Base-by-base conservation (phyloP, 2,329 filamentous ascomycete genomes). In the Leptodontidium sp. region DNA sequence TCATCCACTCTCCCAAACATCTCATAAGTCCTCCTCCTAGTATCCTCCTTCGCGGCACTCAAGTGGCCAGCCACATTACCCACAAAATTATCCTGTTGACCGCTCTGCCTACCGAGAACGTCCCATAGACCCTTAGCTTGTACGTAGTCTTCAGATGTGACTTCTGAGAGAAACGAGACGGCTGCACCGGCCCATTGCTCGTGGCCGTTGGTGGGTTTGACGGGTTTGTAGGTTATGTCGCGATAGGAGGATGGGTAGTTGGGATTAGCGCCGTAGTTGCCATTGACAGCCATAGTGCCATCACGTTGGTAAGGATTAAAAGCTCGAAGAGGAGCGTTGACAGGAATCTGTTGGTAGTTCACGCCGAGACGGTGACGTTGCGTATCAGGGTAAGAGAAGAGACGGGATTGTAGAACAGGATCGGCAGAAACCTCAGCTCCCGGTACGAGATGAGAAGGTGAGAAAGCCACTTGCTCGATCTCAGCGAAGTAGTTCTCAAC, bases 401-500 rank as follows among this genome's bases (percentile, higher is more conserved):
- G 84, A 64, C 89, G 87, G 35, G 86, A 86, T 77, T 92, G 89
- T 1, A 92, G 81, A 32, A 92, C 87, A 0, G 90, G 90, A 73
- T 92, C 90, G 69, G 88, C 88, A 1, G 88, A 90, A 2, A 89
- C 86, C 77, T 91, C 89, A 62, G 89, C 87, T 52, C 89, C 89
- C 1, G 89, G 89, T 2, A 87, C 83, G 78, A 91, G 79, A 76
- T 91, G 88, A 1, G 88, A 83, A 40, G 90, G 90, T 72, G 85
- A 88, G 84, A 91, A 92, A 0, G 89, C 87, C 15, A 86, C 84
- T 77, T 92, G 90, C 81, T 92, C 90, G 61, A 91, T 90, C 74
- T 91, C 87, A 66, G 85, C 84, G 70, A 88, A 88, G 77, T 88
- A 88, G 77, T 88, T 88, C 73, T 83, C 77, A 0, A 83, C 80